Percentiles rank a stretch among this genome's conserved stretches.
Conservation (phyloP, 495 filamentous ascomycete genomes). For the Platismatia glauca region DNA sequence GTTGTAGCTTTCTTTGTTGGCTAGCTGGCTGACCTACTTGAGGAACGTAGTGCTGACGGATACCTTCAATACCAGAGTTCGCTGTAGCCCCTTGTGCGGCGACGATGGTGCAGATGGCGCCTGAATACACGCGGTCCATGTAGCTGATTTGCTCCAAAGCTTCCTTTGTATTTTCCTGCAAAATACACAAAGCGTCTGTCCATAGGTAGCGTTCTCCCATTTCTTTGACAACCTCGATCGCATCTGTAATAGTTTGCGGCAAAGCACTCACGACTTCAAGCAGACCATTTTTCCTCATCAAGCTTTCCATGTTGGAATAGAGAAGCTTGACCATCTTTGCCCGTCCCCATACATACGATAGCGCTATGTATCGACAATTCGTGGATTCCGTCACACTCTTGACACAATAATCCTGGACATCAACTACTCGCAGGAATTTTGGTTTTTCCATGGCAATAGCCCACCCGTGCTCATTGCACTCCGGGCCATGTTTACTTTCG, state of each 20-base stretch:
- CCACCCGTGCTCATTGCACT: conserved; percentile 5
- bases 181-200: conserved; percentile 12
- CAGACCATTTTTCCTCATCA: background rate
- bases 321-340: conserved; percentile 3
- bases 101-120: conserved; percentile 4
- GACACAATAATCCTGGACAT: conserved; percentile 7
- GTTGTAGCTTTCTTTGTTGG: background rate
- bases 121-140: conserved; percentile 7
- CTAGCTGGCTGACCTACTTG: background rate
- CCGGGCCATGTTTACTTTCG: conserved; percentile 4
- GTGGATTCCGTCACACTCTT: conserved; percentile 1
- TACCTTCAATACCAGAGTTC: background rate
- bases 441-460: conserved; percentile 8
- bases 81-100: conserved; percentile 4
- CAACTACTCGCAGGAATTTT: conserved; percentile 5
- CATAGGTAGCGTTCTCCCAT: conserved; percentile 11
- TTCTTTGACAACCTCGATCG: conserved; percentile 10
- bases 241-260: conserved; percentile 5
- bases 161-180: conserved; percentile 2
- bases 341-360: conserved; percentile 9
- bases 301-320: conserved; percentile 1
- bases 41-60: conserved; percentile 3
- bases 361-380: conserved; percentile 1
- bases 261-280: background rate
- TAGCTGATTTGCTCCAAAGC: background rate